Evolutionary conservation across 1,139 yeast genomes (phyloP).

Genomic region (Wickerhamomyces sp.): DNA sequence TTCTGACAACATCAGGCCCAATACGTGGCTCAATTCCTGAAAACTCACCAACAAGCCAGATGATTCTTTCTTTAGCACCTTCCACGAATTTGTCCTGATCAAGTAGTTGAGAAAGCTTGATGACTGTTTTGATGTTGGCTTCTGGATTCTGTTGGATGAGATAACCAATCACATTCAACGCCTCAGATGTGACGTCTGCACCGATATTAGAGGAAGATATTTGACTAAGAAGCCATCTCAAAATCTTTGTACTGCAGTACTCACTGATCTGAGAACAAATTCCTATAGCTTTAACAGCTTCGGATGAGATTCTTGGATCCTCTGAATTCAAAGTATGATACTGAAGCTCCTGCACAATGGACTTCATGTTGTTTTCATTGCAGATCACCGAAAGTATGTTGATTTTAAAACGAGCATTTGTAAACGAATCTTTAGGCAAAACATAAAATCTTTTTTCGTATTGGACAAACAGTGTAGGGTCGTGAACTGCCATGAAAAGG

Average conservation of each 20-base stretch:
- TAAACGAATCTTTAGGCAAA: slow-evolving; percentile 48
- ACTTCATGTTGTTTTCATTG: slow-evolving; percentile 44
- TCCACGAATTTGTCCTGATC: slow-evolving; percentile 28
- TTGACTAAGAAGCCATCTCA: slow-evolving; percentile 43
- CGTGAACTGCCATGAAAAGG: slow-evolving; percentile 34
- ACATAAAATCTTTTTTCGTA: slow-evolving; percentile 51
- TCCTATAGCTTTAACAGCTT: slow-evolving; percentile 56
- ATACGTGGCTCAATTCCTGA: slow-evolving; percentile 41
- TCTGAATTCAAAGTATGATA: slow-evolving; percentile 48
- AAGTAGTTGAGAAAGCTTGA: slow-evolving; percentile 33
- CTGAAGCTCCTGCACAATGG: slow-evolving; percentile 63
- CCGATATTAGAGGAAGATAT: slow-evolving; percentile 26
- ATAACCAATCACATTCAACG: slow-evolving; percentile 64
- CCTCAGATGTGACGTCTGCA: slow-evolving; percentile 44
- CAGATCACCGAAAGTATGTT: slow-evolving; percentile 57
- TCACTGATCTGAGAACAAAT: slow-evolving; percentile 41
- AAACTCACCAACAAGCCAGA: slow-evolving; percentile 92
- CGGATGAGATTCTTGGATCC: slow-evolving; percentile 38
- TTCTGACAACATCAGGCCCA: slow-evolving; percentile 76
- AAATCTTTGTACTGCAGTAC: slow-evolving; percentile 30
- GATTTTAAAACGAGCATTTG: slow-evolving; percentile 53
- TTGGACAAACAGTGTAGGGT: slow-evolving; percentile 42
- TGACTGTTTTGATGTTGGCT: slow-evolving; percentile 33
- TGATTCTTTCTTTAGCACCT: slow-evolving; percentile 73
- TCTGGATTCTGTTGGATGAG: slow-evolving; percentile 62